phyloP scores from a whole-genome alignment of 306 rosid species.

The Casuarina equisetifolia region DNA sequence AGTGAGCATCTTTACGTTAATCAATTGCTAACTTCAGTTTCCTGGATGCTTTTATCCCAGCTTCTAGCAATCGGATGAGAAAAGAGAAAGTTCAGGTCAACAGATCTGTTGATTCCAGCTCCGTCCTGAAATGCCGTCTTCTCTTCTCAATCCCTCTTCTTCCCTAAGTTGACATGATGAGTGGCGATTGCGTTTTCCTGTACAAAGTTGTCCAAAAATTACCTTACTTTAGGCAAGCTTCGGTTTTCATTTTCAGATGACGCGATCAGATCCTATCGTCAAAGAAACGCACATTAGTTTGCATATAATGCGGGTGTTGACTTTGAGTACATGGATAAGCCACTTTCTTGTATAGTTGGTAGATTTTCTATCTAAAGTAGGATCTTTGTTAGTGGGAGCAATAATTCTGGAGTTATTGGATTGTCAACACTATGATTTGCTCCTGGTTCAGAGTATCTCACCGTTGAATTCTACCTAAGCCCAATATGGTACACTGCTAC shows the following conservation, averaged over 20 bases:
- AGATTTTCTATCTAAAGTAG: conserved; percentile 31
- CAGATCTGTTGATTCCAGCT: too few species aligned
- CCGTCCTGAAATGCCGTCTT: too few species aligned
- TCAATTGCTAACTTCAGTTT: too few species aligned
- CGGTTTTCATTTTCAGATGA: conserved; percentile 3
- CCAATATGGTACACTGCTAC: conserved; percentile 16
- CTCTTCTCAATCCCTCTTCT: not conserved
- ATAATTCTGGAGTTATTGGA: conserved; percentile 24
- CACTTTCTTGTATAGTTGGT: conserved; percentile 18
- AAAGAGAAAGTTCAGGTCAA: too few species aligned
- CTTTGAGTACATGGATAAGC: conserved; percentile 12
- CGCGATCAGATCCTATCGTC: conserved; percentile 6
- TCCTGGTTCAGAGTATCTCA: conserved; percentile 1
- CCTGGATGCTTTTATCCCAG: too few species aligned
- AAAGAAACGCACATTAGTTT: conserved; percentile 4
- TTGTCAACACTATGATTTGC: conserved; percentile 12
- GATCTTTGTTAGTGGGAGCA: conserved; percentile 38
- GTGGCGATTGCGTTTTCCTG: not conserved
- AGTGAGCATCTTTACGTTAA: too few species aligned
- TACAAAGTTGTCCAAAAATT: not conserved
- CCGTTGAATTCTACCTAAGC: conserved; percentile 3
- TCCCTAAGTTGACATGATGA: not conserved
- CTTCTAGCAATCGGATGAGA: too few species aligned
- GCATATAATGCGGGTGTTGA: conserved; percentile 20
- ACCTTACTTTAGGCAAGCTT: not conserved